Evolutionary conservation across 176 grass and related monocot genomes (phyloP).

Genomic region (Phoenix dactylifera): DNA sequence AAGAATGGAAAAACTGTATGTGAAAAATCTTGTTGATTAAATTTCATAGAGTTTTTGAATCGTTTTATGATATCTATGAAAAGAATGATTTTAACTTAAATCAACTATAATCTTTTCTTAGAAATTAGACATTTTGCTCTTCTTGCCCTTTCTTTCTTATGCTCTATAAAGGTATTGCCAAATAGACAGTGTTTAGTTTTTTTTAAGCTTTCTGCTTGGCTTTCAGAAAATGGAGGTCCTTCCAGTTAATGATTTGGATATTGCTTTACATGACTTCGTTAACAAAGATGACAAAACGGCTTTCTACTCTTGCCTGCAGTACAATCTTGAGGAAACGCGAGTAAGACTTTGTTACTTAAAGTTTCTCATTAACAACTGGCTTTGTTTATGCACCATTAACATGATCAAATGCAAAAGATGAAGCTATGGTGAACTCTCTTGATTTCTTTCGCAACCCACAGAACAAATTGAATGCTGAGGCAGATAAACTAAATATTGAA

Average conservation of each 20-base stretch:
- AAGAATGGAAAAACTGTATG: no score
- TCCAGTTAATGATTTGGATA: slow-evolving; percentile 45
- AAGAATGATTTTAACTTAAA: no score
- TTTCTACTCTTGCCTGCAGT: slow-evolving; percentile 52
- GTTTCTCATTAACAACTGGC: background rate
- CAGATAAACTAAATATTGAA: slow-evolving; percentile 25
- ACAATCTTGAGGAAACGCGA: slow-evolving; percentile 37
- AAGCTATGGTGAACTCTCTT: background rate
- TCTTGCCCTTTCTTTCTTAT: no score
- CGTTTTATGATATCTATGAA: no score
- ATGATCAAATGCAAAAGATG: background rate
- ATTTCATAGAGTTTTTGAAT: no score
- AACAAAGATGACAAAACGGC: slow-evolving; percentile 47
- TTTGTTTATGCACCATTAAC: background rate
- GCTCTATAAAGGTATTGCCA: no score
- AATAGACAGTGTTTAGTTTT: background rate
- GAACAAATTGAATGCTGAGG: slow-evolving; percentile 32
- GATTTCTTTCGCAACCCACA: slow-evolving; percentile 27
- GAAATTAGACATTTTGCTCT: no score
- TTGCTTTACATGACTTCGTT: slow-evolving; percentile 69
- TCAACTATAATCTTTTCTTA: no score
- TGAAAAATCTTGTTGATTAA: no score
- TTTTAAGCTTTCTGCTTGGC: slow-evolving; percentile 1
- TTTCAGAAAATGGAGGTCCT: slow-evolving; percentile 69
- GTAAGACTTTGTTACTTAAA: slow-evolving; percentile 27